These are phyloP conservation scores for Nymphaea colorata DNA, from an alignment of 164 flowering plant genomes.

Conservation along the genomic window DNA sequence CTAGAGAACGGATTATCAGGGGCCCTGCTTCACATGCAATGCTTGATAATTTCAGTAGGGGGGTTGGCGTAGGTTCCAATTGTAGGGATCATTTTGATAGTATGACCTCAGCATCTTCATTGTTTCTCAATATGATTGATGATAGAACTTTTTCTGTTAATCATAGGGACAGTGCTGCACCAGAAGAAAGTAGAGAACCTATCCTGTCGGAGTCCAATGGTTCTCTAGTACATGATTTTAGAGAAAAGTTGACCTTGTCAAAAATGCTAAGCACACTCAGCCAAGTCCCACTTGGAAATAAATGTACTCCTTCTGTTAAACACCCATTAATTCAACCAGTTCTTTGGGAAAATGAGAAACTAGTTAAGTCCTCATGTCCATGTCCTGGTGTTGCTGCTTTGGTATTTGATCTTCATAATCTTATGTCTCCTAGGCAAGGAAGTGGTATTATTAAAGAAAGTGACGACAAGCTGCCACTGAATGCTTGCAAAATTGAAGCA, in stretches of 20 bases:
- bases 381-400: constrained; percentile 73
- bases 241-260: constrained; percentile 9
- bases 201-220: constrained; percentile 12
- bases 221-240: constrained; percentile 15
- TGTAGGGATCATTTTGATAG: constrained; percentile 30
- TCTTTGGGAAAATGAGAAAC: constrained; percentile 18
- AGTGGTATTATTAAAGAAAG: constrained; percentile 3
- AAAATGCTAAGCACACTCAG: not conserved
- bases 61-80: constrained; percentile 25
- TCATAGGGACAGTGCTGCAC: constrained; percentile 2
- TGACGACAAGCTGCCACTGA: not conserved
- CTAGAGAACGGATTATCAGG: constrained; percentile 79
- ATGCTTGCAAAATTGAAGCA: not conserved
- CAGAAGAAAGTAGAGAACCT: constrained; percentile 5
- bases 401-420: constrained; percentile 53
- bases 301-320: constrained; percentile 7
- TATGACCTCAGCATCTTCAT: constrained; percentile 62
- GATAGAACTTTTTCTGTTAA: constrained; percentile 22
- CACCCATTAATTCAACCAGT: constrained; percentile 2
- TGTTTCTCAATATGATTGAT: constrained; percentile 40
- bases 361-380: constrained; percentile 60
- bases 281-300: not conserved
- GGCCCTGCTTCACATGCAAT: constrained; percentile 86
- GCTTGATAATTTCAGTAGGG: constrained; percentile 76
- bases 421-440: constrained; percentile 39